Conservation (phyloP, 148 eudicot species). For the Camellia granthamiana region DNA sequence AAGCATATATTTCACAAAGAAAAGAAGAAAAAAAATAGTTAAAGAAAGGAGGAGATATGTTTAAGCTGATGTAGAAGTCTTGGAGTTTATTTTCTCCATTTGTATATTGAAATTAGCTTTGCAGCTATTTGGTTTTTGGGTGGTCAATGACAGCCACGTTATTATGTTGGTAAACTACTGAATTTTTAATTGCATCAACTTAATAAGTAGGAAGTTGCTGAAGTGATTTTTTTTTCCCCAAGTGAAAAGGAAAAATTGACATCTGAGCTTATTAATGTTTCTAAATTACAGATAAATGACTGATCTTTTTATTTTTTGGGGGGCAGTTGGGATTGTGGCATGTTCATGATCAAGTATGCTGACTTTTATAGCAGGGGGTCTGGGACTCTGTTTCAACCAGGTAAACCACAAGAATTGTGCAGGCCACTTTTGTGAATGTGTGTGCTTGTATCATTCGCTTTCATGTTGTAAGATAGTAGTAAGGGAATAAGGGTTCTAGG, state of each 20-base stretch:
- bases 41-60: neutral
- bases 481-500: too few relatives aligned
- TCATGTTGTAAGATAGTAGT: neutral
- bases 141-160: constrained; percentile 1
- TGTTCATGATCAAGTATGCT: constrained; percentile 93
- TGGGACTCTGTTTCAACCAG: constrained; percentile 82
- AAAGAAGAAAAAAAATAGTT: too few relatives aligned
- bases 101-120: neutral
- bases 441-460: neutral
- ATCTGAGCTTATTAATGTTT: neutral
- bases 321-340: constrained; percentile 86
- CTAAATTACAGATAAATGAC: neutral
- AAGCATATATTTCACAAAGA: neutral
- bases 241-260: neutral
- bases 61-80: neutral
- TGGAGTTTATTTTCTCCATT: neutral
- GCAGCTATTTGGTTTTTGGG: neutral
- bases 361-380: constrained; percentile 91
- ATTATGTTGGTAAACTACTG: neutral
- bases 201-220: neutral
- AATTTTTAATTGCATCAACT: neutral
- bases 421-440: neutral
- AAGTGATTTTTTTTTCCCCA: neutral
- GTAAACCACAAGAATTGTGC: constrained; percentile 26
- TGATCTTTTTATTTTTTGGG: constrained; percentile 13